Evolutionary conservation across 108 stramenopile genomes (phyloP), one percentile per base, ranked within the genome.

Genomic region (Skeletonema menzelii): DNA sequence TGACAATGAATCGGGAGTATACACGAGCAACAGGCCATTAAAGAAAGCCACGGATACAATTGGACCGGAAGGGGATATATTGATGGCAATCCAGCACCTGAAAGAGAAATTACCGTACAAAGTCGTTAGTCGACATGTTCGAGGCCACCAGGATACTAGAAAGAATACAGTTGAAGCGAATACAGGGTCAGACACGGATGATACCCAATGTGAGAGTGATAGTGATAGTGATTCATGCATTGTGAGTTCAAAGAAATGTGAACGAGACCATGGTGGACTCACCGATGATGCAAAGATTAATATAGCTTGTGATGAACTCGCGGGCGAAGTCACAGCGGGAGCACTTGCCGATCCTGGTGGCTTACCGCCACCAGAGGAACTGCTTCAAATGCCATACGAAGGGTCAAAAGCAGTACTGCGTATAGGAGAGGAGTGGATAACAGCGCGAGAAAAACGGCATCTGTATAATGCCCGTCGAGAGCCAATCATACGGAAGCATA

Each of bases 1-100:
- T 42, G 58, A 70, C 26, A 70, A 70, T 34, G 12, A 32, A 17
- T 14, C 57, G 1, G 37, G 57, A 0, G 69, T 60, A 0, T 59
- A 14, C 5, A 40, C 15, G 24, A 44, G 17, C 24, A 27, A 22
- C 4, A 24, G 4, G 11, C 24, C 26, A 3, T 1, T 20, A 3
- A 0, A 20, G 3, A n/a, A 14, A 59, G 14, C 4, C 2, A 8
- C 8, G n/a, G 22, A 8, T 4, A 44, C 20, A 8, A 8, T 17
- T n/a, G 19, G 13, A n/a, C 58, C 58, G 10, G 58, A 59, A 13
- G 58, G 19, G 2, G 69, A 56, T 31, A 1, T 59, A 6, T 4
- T 58, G 19, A 17, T 70, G 5, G 58, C 69, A 2, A 70, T 70
- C 0, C 69, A 70, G 2, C 32, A 58, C n/a, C 32, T 70, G 2